phyloP scores from a whole-genome alignment of 1,284 basidiomycete genomes.

The Austroboletus rostrupii region DNA sequence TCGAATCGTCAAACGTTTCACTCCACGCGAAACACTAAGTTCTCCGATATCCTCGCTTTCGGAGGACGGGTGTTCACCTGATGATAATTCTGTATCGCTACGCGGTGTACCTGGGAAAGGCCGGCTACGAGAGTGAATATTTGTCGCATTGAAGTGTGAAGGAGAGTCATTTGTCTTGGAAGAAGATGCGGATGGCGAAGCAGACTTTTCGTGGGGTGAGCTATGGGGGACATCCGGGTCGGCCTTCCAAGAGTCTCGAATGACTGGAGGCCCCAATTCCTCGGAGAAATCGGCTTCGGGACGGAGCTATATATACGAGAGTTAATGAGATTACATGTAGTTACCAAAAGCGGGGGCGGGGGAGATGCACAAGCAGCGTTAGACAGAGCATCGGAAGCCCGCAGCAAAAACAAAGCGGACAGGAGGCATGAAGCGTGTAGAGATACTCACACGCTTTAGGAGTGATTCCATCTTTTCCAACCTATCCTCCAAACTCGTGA shows the following conservation, averaged over 20 bases:
- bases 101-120: conserved; percentile 15
- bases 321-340: conserved; percentile 11
- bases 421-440: neutral
- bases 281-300: conserved; percentile 65
- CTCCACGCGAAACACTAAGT: conserved; percentile 34
- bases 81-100: conserved; percentile 35
- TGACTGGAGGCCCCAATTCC: conserved; percentile 64
- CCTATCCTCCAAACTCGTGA: conserved; percentile 74
- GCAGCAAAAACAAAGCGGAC: neutral
- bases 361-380: neutral
- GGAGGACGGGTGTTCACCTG: conserved; percentile 34
- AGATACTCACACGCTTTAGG: conserved; percentile 54
- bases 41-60: conserved; percentile 39
- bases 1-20: conserved; percentile 38
- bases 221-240: conserved; percentile 23
- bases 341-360: neutral
- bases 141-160: conserved; percentile 7
- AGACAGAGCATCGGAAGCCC: neutral
- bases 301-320: conserved; percentile 46
- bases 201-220: conserved; percentile 21
- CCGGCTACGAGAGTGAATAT: conserved; percentile 5
- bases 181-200: conserved; percentile 19
- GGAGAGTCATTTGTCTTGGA: conserved; percentile 14
- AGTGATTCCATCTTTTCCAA: conserved; percentile 70
- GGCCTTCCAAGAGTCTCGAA: conserved; percentile 71